Evolutionary conservation across 345 rosid genomes (phyloP).

Genomic region (Eucalyptus virginea): DNA sequence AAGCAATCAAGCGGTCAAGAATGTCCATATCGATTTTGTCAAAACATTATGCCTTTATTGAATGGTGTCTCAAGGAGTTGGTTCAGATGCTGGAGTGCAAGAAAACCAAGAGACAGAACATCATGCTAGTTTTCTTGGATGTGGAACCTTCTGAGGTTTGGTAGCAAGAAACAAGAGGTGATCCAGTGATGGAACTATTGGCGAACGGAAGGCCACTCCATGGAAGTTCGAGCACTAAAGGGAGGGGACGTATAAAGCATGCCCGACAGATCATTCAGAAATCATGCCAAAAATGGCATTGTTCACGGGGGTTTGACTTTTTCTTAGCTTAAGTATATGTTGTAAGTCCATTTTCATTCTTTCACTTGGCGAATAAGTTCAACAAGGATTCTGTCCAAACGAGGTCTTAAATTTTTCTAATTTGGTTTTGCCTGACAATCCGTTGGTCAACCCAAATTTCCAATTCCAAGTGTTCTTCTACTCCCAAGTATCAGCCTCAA

Average conservation of each 20-base stretch:
- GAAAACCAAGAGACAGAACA: not conserved
- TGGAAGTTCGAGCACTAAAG: not conserved
- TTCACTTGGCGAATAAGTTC: too few relatives aligned
- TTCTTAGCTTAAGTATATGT: not conserved
- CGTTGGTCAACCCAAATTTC: not conserved
- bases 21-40: not conserved
- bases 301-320: not conserved
- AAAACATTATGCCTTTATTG: not conserved
- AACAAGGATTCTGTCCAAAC: not conserved
- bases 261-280: not conserved
- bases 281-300: not conserved
- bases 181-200: not conserved
- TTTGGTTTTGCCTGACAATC: not conserved
- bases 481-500: not conserved
- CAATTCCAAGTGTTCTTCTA: not conserved
- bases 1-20: not conserved
- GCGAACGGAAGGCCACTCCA: not conserved
- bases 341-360: not conserved
- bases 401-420: not conserved
- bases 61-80: not conserved
- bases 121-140: not conserved
- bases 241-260: not conserved
- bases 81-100: not conserved
- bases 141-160: not conserved
- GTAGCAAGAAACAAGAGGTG: not conserved